Evolutionary conservation across 805 yeast species (phyloP).

Genomic region (Candida odintsovae): DNA sequence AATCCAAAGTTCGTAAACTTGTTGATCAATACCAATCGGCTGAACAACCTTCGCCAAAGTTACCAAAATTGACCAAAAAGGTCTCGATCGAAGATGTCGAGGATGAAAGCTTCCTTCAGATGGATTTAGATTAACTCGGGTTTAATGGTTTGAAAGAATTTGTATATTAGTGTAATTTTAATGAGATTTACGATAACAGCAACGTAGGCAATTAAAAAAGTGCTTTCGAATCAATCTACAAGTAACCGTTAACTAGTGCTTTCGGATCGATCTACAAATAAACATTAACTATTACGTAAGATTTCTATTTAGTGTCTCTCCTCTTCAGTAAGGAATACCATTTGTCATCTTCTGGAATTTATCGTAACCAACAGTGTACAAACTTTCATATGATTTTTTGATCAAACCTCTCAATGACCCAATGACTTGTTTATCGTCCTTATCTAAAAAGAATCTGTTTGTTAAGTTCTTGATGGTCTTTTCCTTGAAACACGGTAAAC

Average conservation of each 20-base stretch:
- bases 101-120: conserved; percentile 14
- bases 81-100: conserved; percentile 20
- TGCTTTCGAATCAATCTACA: neutral
- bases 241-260: neutral
- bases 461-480: conserved; percentile 75
- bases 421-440: conserved; percentile 83
- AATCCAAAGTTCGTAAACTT: neutral
- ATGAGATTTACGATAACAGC: neutral
- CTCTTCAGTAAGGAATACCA: conserved; percentile 80
- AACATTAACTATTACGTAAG: neutral
- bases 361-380: conserved; percentile 91
- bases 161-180: conserved; percentile 1
- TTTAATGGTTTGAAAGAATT: too few species aligned
- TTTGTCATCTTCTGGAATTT: conserved; percentile 95
- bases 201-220: too few species aligned
- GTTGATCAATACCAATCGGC: conserved; percentile 1
- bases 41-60: conserved; percentile 1
- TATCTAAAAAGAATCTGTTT: conserved; percentile 73
- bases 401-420: conserved; percentile 68
- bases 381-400: conserved; percentile 75
- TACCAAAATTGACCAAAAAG: conserved; percentile 18
- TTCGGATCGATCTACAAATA: neutral
- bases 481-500: conserved; percentile 88
- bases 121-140: conserved; percentile 9
- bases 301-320: neutral